Evolutionary conservation across 352 stramenopile species (phyloP).

Genomic region (Thraustotheca clavata): DNA sequence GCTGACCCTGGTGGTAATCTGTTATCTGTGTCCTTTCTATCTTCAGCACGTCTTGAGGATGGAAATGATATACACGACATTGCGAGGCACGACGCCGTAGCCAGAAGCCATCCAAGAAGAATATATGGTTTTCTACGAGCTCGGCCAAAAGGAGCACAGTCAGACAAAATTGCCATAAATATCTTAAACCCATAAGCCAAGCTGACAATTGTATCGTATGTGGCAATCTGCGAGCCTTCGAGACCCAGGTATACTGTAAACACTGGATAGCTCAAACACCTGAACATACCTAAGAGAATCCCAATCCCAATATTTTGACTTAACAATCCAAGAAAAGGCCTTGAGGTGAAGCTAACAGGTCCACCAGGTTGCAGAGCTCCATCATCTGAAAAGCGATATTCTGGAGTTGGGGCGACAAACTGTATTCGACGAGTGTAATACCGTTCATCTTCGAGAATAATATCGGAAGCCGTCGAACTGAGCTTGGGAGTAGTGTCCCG

Average conservation of each 20-base stretch:
- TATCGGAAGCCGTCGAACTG: not conserved
- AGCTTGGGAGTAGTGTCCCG: conserved; percentile 3
- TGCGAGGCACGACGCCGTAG: not conserved
- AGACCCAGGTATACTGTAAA: not conserved
- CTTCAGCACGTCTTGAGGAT: too few relatives aligned
- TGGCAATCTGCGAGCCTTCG: not conserved
- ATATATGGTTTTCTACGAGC: conserved; percentile 22
- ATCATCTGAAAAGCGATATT: not conserved
- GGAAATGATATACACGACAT: not conserved
- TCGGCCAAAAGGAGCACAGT: conserved; percentile 14
- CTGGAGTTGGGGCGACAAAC: not conserved
- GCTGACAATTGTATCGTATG: not conserved
- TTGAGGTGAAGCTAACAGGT: not conserved
- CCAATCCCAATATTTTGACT: conserved; percentile 11
- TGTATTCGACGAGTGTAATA: not conserved
- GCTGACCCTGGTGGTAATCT: not conserved
- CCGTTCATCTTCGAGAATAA: conserved; percentile 2
- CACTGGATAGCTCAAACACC: not conserved
- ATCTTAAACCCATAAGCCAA: conserved; percentile 15
- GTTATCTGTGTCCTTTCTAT: not conserved
- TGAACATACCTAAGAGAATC: not conserved
- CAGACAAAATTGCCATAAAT: conserved; percentile 13
- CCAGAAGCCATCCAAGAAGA: conserved; percentile 20
- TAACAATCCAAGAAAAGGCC: not conserved
- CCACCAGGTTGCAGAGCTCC: conserved; percentile 9